Evolutionary conservation across 2,329 filamentous ascomycete species (phyloP).

Genomic region (Aphanocladium album): DNA sequence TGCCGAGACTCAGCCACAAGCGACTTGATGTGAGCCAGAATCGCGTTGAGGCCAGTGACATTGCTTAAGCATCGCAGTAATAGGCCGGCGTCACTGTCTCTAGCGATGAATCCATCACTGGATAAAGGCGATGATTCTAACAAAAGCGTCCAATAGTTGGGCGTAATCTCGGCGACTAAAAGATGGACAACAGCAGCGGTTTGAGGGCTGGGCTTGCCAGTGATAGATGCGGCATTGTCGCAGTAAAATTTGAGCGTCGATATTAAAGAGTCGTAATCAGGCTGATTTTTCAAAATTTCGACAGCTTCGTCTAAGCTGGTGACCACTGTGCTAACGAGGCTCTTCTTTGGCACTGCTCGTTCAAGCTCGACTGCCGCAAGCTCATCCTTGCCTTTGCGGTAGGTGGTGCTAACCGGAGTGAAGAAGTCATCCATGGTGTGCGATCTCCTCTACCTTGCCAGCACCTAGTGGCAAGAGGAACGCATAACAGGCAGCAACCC

Average conservation of each 20-base stretch:
- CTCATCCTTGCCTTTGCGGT: slow-evolving; percentile 36
- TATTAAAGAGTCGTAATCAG: slow-evolving; percentile 53
- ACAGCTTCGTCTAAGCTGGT: slow-evolving; percentile 47
- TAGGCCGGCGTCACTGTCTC: slow-evolving; percentile 36
- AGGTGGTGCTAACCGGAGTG: slow-evolving; percentile 49
- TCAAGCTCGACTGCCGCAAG: slow-evolving; percentile 11
- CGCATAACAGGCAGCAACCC: background rate
- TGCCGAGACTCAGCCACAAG: slow-evolving; percentile 49
- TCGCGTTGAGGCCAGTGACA: slow-evolving; percentile 71
- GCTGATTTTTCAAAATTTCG: slow-evolving; percentile 56
- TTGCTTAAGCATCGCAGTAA: slow-evolving; percentile 65
- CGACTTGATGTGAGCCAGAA: slow-evolving; percentile 63
- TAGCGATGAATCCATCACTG: slow-evolving; percentile 11
- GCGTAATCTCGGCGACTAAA: slow-evolving; percentile 68
- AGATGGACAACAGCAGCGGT: slow-evolving; percentile 70
- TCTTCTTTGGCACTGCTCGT: background rate
- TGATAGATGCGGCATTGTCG: slow-evolving; percentile 18
- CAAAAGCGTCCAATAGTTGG: slow-evolving; percentile 74
- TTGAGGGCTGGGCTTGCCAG: slow-evolving; percentile 51
- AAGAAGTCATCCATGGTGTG: slow-evolving; percentile 50
- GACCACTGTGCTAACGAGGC: slow-evolving; percentile 8
- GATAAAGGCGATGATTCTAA: slow-evolving; percentile 34
- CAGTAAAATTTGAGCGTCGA: slow-evolving; percentile 49
- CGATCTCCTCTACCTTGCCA: background rate
- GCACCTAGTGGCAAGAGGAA: background rate